Evolutionary conservation across 148 eudicot genomes (phyloP).

Genomic region (Pouteria glomerata): DNA sequence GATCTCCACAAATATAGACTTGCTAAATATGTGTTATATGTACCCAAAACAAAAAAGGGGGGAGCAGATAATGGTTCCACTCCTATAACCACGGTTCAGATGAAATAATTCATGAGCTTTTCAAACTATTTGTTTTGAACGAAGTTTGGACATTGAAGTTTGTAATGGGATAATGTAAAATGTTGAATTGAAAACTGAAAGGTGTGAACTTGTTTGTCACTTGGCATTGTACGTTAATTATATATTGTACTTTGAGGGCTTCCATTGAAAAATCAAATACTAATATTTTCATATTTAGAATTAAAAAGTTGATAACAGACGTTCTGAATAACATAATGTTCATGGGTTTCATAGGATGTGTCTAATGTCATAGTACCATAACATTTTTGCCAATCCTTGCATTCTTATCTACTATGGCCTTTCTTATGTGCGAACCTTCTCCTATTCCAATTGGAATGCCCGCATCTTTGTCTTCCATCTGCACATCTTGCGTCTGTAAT

Average conservation of each 20-base stretch:
- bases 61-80: neutral
- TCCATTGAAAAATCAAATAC: neutral
- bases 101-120: neutral
- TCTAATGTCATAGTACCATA: constrained; percentile 35
- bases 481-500: constrained; percentile 31
- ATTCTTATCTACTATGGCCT: constrained; percentile 77
- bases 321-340: neutral
- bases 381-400: constrained; percentile 81
- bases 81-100: neutral
- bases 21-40: neutral
- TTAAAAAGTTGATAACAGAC: neutral
- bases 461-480: constrained; percentile 25
- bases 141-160: neutral
- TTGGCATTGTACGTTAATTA: neutral
- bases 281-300: neutral
- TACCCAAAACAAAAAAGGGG: neutral
- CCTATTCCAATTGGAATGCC: constrained; percentile 65
- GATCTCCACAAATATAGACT: neutral
- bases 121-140: neutral
- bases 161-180: neutral
- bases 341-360: neutral
- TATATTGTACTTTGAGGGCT: neutral
- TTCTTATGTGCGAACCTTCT: constrained; percentile 53
- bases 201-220: neutral
- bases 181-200: neutral